Percentiles rank a stretch among this genome's conserved stretches.
These are phyloP conservation scores for Penicillium silybi DNA, from an alignment of 495 filamentous ascomycete species.

Conservation along the genomic window DNA sequence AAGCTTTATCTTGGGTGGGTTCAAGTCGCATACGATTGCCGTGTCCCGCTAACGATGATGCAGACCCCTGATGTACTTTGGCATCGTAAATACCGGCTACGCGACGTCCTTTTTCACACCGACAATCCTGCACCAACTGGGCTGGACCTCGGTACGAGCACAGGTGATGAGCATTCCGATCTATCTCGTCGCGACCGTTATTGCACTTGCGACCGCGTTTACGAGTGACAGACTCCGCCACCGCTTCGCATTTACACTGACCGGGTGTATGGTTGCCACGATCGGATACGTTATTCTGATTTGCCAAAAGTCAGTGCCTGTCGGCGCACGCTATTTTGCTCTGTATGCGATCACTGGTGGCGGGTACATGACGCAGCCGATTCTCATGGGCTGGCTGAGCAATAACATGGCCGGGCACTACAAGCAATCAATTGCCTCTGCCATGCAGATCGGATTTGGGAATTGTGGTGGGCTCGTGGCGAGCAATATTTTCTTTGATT, in stretches of 20 bases:
- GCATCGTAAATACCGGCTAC: conserved; percentile 49
- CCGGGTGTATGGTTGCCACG: conserved; percentile 43
- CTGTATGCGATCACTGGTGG: conserved; percentile 46
- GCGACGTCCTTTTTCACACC: conserved; percentile 52
- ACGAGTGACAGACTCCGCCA: conserved; percentile 46
- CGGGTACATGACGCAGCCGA: conserved; percentile 44
- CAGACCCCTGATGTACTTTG: conserved; percentile 48
- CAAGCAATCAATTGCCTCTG: conserved; percentile 51
- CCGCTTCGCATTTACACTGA: conserved; percentile 49
- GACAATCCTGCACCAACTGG: conserved; percentile 54
- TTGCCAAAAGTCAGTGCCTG: conserved; percentile 29
- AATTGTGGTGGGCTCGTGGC: conserved; percentile 53
- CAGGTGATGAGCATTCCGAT: conserved; percentile 56
- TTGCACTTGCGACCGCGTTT: conserved; percentile 42
- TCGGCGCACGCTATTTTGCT: conserved; percentile 46
- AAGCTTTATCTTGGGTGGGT: conserved; percentile 52
- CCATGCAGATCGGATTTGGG: conserved; percentile 50
- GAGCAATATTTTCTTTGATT: conserved; percentile 48
- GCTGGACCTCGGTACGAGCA: conserved; percentile 46
- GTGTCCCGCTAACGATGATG: background rate
- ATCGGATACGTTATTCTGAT: conserved; percentile 51
- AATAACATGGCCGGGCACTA: conserved; percentile 56
- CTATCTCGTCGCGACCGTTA: conserved; percentile 48
- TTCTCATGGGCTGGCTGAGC: conserved; percentile 49
- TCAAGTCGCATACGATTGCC: background rate